Percentiles rank a stretch among this genome's conserved stretches.
These are phyloP conservation scores for Elongisporangium anandrum DNA, from an alignment of 352 stramenopile species.

Conservation along the genomic window DNA sequence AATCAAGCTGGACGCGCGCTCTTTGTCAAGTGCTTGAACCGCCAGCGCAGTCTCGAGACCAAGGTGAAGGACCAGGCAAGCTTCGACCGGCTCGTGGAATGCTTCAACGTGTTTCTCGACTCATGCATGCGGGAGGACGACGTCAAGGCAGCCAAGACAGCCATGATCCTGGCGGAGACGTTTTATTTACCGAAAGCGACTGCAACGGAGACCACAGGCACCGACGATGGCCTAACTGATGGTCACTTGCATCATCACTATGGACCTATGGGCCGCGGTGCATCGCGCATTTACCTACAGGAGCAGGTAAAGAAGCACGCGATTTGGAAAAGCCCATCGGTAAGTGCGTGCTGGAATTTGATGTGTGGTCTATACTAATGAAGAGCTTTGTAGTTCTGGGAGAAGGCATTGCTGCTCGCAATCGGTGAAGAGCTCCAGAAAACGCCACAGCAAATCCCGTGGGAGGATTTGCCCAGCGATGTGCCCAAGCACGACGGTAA, in stretches of 20 bases:
- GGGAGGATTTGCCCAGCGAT: conserved; percentile 71
- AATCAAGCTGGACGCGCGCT: conserved; percentile 39
- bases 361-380: not conserved
- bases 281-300: conserved; percentile 68
- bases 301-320: conserved; percentile 80
- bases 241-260: conserved; percentile 26
- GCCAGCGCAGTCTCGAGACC: conserved; percentile 76
- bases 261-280: conserved; percentile 35
- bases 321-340: conserved; percentile 80
- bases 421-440: conserved; percentile 82
- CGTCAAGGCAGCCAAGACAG: conserved; percentile 81
- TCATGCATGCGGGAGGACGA: conserved; percentile 74
- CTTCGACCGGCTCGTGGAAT: conserved; percentile 60
- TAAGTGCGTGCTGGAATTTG: conserved; percentile 10
- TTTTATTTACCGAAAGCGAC: conserved; percentile 46
- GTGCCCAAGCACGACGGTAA: conserved; percentile 42
- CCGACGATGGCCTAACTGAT: conserved; percentile 16
- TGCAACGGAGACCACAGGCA: not conserved
- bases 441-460: conserved; percentile 65
- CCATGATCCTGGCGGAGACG: conserved; percentile 84
- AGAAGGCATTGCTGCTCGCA: conserved; percentile 77
- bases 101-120: conserved; percentile 72
- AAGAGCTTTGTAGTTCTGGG: conserved; percentile 55
- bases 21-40: conserved; percentile 82
- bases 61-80: conserved; percentile 50